A percentile compares a stretch with the other conserved stretches of the same genome.
Evolutionary conservation across 129 eudicot genomes (phyloP).

Genomic region (Lactuca saligna): DNA sequence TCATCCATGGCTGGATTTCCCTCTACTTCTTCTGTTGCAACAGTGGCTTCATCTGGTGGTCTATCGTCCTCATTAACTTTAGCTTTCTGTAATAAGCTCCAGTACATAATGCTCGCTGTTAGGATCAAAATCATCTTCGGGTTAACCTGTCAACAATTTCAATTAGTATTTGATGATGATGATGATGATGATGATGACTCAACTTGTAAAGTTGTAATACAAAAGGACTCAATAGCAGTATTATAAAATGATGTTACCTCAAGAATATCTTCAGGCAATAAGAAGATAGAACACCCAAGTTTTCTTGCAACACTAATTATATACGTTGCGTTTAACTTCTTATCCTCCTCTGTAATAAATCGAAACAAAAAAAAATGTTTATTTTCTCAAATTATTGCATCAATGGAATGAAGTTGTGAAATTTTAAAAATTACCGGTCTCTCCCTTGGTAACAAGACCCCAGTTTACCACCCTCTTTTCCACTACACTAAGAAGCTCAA

Average conservation of each 20-base stretch:
- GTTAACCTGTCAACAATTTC: conserved; percentile 57
- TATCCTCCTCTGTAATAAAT: conserved; percentile 72
- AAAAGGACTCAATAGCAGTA: background rate
- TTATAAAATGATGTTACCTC: conserved; percentile 47
- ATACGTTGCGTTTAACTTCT: conserved; percentile 74
- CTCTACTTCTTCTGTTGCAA: conserved; percentile 17
- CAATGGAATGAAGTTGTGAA: background rate
- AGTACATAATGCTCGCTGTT: conserved; percentile 94
- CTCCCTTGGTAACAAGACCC: conserved; percentile 87
- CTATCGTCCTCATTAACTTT: conserved; percentile 32
- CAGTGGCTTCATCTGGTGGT: conserved; percentile 29
- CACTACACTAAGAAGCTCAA: conserved; percentile 84
- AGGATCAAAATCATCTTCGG: conserved; percentile 83
- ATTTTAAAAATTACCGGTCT: conserved; percentile 50
- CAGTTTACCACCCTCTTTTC: conserved; percentile 92
- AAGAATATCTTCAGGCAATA: conserved; percentile 89
- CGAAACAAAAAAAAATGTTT: background rate
- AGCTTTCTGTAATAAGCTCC: conserved; percentile 70
- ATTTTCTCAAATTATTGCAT: background rate
- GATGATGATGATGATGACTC: background rate
- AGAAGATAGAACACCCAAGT: conserved; percentile 87
- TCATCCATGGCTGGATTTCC: conserved; percentile 18
- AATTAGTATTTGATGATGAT: background rate
- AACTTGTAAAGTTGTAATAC: background rate
- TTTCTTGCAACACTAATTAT: conserved; percentile 96